Base-by-base conservation (phyloP, 2,329 filamentous ascomycete genomes). In the Ceratocystis variospora region DNA sequence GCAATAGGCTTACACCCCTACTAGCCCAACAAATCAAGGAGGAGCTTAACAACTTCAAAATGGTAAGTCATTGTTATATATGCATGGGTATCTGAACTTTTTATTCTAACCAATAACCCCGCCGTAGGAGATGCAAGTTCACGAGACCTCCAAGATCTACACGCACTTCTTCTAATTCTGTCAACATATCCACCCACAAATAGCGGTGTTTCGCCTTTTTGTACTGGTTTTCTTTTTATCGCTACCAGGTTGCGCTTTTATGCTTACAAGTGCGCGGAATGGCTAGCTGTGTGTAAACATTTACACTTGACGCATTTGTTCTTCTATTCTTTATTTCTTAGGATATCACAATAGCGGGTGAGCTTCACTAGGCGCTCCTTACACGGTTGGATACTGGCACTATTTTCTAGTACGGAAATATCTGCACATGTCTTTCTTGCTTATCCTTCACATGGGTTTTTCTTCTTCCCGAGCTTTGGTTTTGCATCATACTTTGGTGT, bases 21-120 rank as follows among this genome's bases (percentile, higher is more conserved):
- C 83, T 99, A 69, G 94, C 94, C 59, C 94, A 99, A 78, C 94
- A 99, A 76, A 99, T 99, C 78, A 97, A 97, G 78, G 94, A 99
- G 78, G 94, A 99, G 79, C 84, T 99, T 71, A 99, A 99, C 78
- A 95, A 87, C 71, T 99, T 99, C 82, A 99, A 99, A 77, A 99
- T 99, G 94, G 90, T 94, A 79, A 69, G 86, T 77, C 37, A 8
- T 50, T 31, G n/a, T 62, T 25, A 28, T 45, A 7, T 46, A 41
- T 44, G 44, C n/a, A 63, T 4, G 2, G 48, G 3, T 41, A 15
- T 41, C 37, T n/a, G 7, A 50, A 22, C 8, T 22, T 44, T 2
- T 44, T 15, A 10, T 55, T 17, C n/a, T 48, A 55, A 62, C 37
- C 37, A 10, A 31, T 12, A 5, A 5, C 33, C 3, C 33, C 33